phyloP scores from a whole-genome alignment of 345 rosid species.

The Stellera chamaejasme region DNA sequence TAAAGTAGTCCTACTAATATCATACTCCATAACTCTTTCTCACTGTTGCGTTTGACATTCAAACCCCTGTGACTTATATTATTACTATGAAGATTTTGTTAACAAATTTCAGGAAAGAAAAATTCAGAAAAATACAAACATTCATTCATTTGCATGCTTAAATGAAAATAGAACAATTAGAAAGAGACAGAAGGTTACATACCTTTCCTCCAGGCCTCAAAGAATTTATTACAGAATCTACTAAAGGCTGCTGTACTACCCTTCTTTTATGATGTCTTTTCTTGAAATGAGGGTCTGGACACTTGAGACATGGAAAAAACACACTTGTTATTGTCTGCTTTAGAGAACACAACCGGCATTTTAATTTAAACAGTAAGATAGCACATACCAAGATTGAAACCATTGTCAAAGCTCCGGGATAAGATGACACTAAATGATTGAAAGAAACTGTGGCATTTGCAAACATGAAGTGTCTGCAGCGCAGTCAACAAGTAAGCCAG shows the following conservation, averaged over 20 bases:
- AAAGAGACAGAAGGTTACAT: not conserved
- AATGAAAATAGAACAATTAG: too few species aligned
- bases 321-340: not conserved
- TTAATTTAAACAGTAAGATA: not conserved
- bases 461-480: conserved; percentile 69
- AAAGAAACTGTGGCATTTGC: conserved; percentile 84
- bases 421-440: conserved; percentile 42
- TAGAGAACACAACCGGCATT: not conserved
- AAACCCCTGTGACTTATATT: too few species aligned
- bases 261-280: conserved; percentile 88
- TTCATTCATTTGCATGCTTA: too few species aligned
- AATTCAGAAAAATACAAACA: too few species aligned
- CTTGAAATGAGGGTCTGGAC: conserved; percentile 98
- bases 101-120: too few species aligned
- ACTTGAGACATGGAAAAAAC: conserved; percentile 34
- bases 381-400: conserved; percentile 80
- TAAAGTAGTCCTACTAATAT: too few species aligned
- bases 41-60: too few species aligned
- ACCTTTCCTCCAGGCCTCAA: conserved; percentile 81
- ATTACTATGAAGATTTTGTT: too few species aligned
- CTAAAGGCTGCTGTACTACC: conserved; percentile 73
- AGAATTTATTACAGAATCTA: conserved; percentile 44
- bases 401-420: conserved; percentile 73
- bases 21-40: too few species aligned
- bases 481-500: conserved; percentile 13